Base-by-base conservation (phyloP, 2,329 filamentous ascomycete genomes). In the Neophaeococcomyces aloes region DNA sequence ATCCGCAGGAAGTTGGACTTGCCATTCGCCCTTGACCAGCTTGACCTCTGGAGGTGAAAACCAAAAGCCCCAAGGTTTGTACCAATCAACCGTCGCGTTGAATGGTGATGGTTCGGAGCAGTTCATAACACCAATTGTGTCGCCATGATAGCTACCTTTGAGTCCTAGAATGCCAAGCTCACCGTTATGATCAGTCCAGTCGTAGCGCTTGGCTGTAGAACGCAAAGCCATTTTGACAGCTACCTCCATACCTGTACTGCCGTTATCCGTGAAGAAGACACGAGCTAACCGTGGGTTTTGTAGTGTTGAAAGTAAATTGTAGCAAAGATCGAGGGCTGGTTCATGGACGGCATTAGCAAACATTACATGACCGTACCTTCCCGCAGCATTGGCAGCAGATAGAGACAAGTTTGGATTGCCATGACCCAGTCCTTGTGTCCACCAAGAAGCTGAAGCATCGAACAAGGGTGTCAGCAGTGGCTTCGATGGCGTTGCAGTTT, bases 121-220 rank as follows among this genome's bases (percentile, higher is more conserved):
- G 59, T 91, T 85, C 86, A 93, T 91, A 0, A 83, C 84, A 0
- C 86, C 86, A 36, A 93, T 87, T 0, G 86, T 93, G 56, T 93
- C 86, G 1, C 86, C 86, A 54, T 93, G 86, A 55, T 93, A 93
- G 52, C 81, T 83, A 0, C 84, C 84, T 57, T 81, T 83, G 7
- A 93, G 65, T 0, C 86, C 86, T 2, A 93, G 59, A 2, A 91
- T 75, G 2, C 76, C 76, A 8, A 88, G 68, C 1, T 71, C 65
- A 11, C 65, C 67, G 14, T 72, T 65, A 30, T 71, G 66, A 23
- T 53, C 48, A 38, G 30, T 38, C 79, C 80, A 86, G 7, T 71
- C 74, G 50, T 87, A 87, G 7, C 82, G 70, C 31, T 73, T 63
- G 35, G 76, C 72, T 0, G 83, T 65, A 0, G 84, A 84, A 4